Evolutionary conservation across 2,329 filamentous ascomycete species (phyloP), one percentile per base, ranked within the genome.

Genomic region (Neonectria neomacrospora): DNA sequence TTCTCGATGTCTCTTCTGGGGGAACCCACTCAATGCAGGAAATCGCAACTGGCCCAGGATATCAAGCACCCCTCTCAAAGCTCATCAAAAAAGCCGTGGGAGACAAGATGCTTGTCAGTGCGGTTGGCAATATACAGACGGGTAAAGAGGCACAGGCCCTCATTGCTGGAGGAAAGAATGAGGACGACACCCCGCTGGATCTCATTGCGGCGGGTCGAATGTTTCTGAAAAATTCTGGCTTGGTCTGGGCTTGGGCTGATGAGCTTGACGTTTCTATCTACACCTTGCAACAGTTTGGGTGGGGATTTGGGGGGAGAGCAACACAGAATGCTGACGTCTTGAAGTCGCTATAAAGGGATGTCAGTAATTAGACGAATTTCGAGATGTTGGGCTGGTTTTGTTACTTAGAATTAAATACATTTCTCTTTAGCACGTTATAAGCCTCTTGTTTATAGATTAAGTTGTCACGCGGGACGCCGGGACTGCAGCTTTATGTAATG

Each of bases 1-100:
- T 96, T 2, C 79, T 96, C 1, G 93, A 96, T 71, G 85, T 94
- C 9, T 90, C 87, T 1, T 86, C 84, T 2, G 91, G 88, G 1
- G 92, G 91, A 3, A 86, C 86, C 51, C 87, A 93, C 71, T 77
- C 82, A 0, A 73, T 76, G 51, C 87, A 89, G 69, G 86, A 88
- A 60, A 83, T 91, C 56, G 80, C 83, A 23, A 74, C 79, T 2
- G 87, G 86, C 0, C 88, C 88, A 0, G 90, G 83, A 0, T 94
- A 93, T 79, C 92, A 95, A 77, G 89, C 85, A 0, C 86, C 84
- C 0, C 90, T 93, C 69, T 88, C 92, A 0, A 86, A 90, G 72
- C 83, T 85, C 5, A 86, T 94, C 59, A 94, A 94, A 80, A 85
- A 88, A 69, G 89, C 85, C 1, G 86, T 94, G 0, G 90, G 90